phyloP scores from a whole-genome alignment of 2,329 filamentous ascomycete species.

The Apiospora rasikravindrae region DNA sequence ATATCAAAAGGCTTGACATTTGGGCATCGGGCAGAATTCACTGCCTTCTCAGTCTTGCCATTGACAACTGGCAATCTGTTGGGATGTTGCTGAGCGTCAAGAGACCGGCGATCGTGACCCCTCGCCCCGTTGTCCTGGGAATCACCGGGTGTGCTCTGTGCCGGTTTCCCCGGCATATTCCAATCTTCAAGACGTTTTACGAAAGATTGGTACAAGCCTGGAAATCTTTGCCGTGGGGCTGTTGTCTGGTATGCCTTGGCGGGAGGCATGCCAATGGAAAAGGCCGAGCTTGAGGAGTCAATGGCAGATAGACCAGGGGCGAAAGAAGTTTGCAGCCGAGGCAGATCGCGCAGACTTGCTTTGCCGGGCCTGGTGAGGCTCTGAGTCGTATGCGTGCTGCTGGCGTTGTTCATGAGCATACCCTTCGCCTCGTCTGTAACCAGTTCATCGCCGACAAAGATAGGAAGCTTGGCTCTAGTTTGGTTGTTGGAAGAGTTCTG shows the following conservation, averaged over 20 bases:
- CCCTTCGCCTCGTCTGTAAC: neutral
- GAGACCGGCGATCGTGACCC: neutral
- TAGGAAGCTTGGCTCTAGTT: neutral
- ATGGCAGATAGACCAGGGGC: no score
- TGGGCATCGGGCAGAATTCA: neutral
- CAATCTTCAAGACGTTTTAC: neutral
- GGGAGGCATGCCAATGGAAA: no score
- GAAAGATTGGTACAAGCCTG: no score
- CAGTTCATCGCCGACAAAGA: neutral
- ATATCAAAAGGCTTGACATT: neutral
- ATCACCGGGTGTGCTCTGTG: neutral
- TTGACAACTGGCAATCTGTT: neutral
- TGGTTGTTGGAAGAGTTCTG: neutral
- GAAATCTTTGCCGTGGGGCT: neutral
- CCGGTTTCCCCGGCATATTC: neutral
- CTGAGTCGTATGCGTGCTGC: no score
- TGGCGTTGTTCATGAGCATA: no score
- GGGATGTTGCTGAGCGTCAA: neutral
- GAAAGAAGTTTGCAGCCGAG: no score
- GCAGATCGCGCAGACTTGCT: no score
- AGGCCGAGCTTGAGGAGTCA: no score
- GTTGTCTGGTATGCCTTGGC: no score
- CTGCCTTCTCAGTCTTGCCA: neutral
- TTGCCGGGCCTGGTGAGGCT: no score
- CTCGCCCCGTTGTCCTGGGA: neutral